Conservation (phyloP, 2,329 filamentous ascomycete species). For the Aurifilum marmelostoma region DNA sequence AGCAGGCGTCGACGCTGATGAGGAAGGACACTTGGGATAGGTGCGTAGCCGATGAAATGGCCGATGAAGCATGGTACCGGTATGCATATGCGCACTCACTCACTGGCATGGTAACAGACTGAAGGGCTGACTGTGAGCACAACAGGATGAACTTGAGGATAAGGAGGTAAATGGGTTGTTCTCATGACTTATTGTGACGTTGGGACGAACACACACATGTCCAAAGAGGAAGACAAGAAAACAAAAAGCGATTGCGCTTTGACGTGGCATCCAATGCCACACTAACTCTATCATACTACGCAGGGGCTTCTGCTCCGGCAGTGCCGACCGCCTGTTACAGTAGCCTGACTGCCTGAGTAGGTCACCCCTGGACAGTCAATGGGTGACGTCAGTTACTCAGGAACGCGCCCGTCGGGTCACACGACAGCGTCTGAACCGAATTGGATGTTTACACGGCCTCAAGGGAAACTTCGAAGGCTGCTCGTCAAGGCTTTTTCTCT, state of each 20-base stretch:
- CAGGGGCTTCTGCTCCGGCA: conserved; percentile 1
- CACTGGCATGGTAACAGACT: neutral
- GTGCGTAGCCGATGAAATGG: neutral
- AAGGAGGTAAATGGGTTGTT: neutral
- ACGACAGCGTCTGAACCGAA: neutral
- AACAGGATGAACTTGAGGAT: neutral
- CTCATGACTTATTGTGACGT: neutral
- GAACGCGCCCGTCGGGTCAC: conserved; percentile 6
- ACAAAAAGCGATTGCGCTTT: no score
- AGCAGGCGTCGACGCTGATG: neutral
- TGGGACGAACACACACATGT: no score
- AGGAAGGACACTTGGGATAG: neutral
- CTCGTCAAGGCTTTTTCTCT: neutral
- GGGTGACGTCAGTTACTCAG: conserved; percentile 17
- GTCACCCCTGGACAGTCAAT: neutral
- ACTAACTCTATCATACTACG: neutral
- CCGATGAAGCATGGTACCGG: neutral
- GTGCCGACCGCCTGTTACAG: no score
- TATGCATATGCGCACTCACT: neutral
- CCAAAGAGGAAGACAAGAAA: no score
- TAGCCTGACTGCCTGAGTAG: no score
- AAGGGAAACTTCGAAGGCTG: neutral
- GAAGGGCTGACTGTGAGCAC: no score
- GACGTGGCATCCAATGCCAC: neutral
- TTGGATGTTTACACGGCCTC: neutral